These are phyloP conservation scores for Candida nanaspora DNA, from an alignment of 805 yeast species.

Conservation along the genomic window DNA sequence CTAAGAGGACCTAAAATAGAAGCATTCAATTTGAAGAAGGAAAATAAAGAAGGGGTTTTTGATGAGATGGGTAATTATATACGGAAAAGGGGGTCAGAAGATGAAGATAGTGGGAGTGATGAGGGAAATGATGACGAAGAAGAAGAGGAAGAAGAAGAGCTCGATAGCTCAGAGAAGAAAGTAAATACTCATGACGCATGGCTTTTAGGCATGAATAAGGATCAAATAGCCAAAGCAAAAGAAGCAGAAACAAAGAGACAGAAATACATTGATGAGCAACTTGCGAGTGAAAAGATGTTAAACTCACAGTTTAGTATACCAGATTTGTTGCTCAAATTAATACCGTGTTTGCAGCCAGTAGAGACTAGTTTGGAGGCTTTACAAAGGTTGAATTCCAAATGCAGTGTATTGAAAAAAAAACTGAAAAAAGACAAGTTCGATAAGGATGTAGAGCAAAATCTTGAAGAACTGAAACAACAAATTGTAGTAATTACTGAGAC, in stretches of 20 bases:
- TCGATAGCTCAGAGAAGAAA: conserved; percentile 7
- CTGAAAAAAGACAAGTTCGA: conserved; percentile 5
- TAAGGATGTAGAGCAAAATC: background rate
- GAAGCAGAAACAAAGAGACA: conserved; percentile 14
- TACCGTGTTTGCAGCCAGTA: conserved; percentile 43
- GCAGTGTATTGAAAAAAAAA: conserved; percentile 9
- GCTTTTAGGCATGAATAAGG: conserved; percentile 13
- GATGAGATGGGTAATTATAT: conserved; percentile 57
- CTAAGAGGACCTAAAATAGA: conserved; percentile 40
- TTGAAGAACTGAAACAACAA: conserved; percentile 14
- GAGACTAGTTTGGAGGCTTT: conserved; percentile 57
- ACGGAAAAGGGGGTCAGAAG: conserved; percentile 16
- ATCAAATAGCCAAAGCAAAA: conserved; percentile 19
- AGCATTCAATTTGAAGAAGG: conserved; percentile 53
- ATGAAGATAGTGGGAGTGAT: conserved; percentile 23
- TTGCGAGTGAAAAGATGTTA: conserved; percentile 7
- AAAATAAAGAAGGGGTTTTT: conserved; percentile 50
- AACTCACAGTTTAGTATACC: conserved; percentile 8
- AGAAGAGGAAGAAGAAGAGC: conserved; percentile 11
- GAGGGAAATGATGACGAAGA: conserved; percentile 10
- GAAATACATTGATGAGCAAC: conserved; percentile 16
- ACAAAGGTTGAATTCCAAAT: conserved; percentile 28
- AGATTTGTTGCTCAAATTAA: conserved; percentile 25
- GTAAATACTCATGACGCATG: conserved; percentile 28
- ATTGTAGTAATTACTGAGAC: conserved; percentile 39